These are phyloP conservation scores for Phlyctochytrium planicorne DNA, from an alignment of 192 early-diverging fungal genomes.

Conservation along the genomic window DNA sequence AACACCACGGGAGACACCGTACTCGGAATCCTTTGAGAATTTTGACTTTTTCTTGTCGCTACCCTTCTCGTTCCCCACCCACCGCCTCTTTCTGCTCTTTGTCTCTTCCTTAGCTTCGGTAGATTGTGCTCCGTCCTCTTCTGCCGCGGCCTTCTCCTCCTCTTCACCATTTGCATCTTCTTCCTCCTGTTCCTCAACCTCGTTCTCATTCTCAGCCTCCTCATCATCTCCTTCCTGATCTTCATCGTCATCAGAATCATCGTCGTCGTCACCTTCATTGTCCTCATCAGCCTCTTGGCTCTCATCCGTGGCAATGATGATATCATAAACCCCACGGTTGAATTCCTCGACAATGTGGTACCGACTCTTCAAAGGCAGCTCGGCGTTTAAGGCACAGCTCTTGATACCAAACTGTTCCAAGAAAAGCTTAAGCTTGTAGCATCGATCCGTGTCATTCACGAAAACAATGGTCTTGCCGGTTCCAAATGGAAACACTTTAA, in stretches of 20 bases:
- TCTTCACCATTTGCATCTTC: conserved; percentile 10
- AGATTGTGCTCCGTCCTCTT: neutral
- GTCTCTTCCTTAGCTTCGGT: conserved; percentile 30
- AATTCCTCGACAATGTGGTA: conserved; percentile 97
- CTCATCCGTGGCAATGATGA: conserved; percentile 95
- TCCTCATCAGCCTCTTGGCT: conserved; percentile 34
- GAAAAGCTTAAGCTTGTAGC: conserved; percentile 89
- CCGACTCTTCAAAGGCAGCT: conserved; percentile 84
- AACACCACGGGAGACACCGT: conserved; percentile 93
- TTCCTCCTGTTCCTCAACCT: conserved; percentile 7
- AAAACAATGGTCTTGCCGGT: conserved; percentile 92
- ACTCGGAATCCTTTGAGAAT: conserved; percentile 68
- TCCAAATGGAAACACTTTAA: conserved; percentile 70
- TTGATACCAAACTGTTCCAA: conserved; percentile 95
- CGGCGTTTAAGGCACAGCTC: conserved; percentile 90
- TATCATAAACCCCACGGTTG: conserved; percentile 93
- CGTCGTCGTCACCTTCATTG: conserved; percentile 16
- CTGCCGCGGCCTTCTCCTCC: conserved; percentile 8
- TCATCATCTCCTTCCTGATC: conserved; percentile 8
- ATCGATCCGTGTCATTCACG: conserved; percentile 93
- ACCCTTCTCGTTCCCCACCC: no score
- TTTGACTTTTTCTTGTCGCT: conserved; percentile 25
- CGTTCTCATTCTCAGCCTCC: conserved; percentile 12
- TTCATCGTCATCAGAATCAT: conserved; percentile 11
- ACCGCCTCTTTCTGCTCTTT: conserved; percentile 28